Conservation (phyloP, 805 yeast genomes). For the Sungouiozyma ichnusensis region DNA sequence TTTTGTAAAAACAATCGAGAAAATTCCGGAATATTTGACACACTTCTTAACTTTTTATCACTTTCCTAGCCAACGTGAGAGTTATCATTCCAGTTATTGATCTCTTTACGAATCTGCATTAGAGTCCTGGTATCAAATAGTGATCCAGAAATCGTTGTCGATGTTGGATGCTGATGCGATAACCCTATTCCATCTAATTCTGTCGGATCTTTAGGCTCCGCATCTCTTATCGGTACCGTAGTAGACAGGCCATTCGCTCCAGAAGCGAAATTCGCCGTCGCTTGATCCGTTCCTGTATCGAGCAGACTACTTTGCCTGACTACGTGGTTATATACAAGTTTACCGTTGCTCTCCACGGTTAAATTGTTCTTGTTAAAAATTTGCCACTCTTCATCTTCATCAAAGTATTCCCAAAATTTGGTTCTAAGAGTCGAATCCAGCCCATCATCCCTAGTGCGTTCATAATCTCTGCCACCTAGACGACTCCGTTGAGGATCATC, state of each 20-base stretch:
- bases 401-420: conserved; percentile 25
- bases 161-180: background rate
- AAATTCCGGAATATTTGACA: conserved; percentile 2
- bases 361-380: conserved; percentile 16
- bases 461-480: conserved; percentile 1
- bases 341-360: conserved; percentile 18
- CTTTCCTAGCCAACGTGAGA: background rate
- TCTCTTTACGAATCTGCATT: conserved; percentile 7
- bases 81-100: conserved; percentile 10
- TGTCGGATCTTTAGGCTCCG: background rate
- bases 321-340: background rate
- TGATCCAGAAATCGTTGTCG: conserved; percentile 7
- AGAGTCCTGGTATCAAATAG: conserved; percentile 11
- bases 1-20: background rate
- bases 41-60: background rate
- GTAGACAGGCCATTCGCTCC: background rate
- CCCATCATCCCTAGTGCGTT: background rate
- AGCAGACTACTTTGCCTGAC: background rate
- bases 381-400: conserved; percentile 26
- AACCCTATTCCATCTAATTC: background rate
- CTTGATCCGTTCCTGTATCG: background rate
- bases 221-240: background rate
- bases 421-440: conserved; percentile 1
- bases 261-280: background rate
- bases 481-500: background rate